Conservation (phyloP, 2,329 filamentous ascomycete species). For the Plectosphaerella plurivora region DNA sequence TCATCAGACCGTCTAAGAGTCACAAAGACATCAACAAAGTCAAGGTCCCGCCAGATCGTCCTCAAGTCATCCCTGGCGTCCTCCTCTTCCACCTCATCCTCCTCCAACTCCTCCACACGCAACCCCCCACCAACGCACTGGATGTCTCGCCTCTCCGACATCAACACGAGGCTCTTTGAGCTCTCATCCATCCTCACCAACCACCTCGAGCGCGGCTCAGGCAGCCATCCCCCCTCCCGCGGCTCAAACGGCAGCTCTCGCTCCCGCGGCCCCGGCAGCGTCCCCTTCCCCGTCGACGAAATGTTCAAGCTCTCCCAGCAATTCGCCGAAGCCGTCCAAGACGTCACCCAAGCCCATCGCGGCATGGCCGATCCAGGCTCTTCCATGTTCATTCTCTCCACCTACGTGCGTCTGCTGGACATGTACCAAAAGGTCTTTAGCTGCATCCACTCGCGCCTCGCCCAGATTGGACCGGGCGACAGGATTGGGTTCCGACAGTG, state of each 20-base stretch:
- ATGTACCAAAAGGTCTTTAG: slow-evolving; percentile 34
- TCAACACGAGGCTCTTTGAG: slow-evolving; percentile 31
- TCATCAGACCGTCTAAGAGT: not conserved
- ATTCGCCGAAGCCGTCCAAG: slow-evolving; percentile 29
- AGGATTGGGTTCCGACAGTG: slow-evolving; percentile 25
- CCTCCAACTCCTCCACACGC: slow-evolving; percentile 11
- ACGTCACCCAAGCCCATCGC: slow-evolving; percentile 7
- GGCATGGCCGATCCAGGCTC: slow-evolving; percentile 26
- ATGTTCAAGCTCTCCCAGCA: slow-evolving; percentile 34
- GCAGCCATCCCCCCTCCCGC: not conserved
- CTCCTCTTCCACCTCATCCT: too few relatives aligned
- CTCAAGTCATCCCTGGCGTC: slow-evolving; percentile 13
- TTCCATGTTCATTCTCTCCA: slow-evolving; percentile 31
- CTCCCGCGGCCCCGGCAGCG: not conserved
- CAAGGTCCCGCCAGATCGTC: slow-evolving; percentile 24
- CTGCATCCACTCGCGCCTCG: slow-evolving; percentile 27
- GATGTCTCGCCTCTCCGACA: slow-evolving; percentile 33
- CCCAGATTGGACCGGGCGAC: slow-evolving; percentile 18
- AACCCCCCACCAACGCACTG: slow-evolving; percentile 21
- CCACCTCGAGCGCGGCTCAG: slow-evolving; percentile 15
- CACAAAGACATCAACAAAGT: not conserved
- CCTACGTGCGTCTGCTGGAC: slow-evolving; percentile 33
- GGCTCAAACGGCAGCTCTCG: not conserved
- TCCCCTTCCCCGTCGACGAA: slow-evolving; percentile 32
- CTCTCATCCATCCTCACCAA: slow-evolving; percentile 27